Evolutionary conservation across 495 filamentous ascomycete genomes (phyloP).

Genomic region (Hypoxylon trugodes): DNA sequence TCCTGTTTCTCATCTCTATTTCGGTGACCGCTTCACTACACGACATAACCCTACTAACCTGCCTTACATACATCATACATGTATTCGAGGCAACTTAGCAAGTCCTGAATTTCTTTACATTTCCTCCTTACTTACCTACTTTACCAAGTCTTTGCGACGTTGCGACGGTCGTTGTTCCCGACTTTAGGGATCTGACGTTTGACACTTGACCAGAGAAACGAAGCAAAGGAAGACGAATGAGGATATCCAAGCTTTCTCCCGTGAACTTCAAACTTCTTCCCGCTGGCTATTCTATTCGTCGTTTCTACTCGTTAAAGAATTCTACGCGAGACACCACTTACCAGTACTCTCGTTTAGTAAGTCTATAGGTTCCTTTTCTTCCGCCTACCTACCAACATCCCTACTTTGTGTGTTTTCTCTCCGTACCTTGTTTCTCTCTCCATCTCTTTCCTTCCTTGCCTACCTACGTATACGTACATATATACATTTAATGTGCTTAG

Average conservation of each 20-base stretch:
- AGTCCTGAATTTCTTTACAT: background rate
- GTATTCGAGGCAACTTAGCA: background rate
- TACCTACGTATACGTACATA: background rate
- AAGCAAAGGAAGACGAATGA: too few species aligned
- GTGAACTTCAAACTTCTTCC: slow-evolving; percentile 12
- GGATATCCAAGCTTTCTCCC: too few species aligned
- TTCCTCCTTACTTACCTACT: background rate
- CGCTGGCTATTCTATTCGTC: slow-evolving; percentile 6
- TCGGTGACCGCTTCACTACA: slow-evolving; percentile 33
- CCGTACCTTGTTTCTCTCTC: too few species aligned
- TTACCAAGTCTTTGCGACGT: background rate
- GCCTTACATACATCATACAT: background rate
- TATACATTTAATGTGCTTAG: background rate
- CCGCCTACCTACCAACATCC: background rate
- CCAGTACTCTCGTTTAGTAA: slow-evolving; percentile 16
- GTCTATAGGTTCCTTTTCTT: slow-evolving; percentile 1
- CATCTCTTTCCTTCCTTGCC: background rate
- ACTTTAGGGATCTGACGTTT: too few species aligned
- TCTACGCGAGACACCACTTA: slow-evolving; percentile 28
- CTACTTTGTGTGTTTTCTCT: too few species aligned
- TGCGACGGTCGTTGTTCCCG: background rate
- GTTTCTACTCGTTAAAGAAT: slow-evolving; percentile 25
- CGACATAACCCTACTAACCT: background rate
- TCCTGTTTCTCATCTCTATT: slow-evolving; percentile 21
- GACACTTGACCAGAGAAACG: too few species aligned